phyloP scores from a whole-genome alignment of 2,329 filamentous ascomycete genomes.

The Reticulascus tulasneorum region DNA sequence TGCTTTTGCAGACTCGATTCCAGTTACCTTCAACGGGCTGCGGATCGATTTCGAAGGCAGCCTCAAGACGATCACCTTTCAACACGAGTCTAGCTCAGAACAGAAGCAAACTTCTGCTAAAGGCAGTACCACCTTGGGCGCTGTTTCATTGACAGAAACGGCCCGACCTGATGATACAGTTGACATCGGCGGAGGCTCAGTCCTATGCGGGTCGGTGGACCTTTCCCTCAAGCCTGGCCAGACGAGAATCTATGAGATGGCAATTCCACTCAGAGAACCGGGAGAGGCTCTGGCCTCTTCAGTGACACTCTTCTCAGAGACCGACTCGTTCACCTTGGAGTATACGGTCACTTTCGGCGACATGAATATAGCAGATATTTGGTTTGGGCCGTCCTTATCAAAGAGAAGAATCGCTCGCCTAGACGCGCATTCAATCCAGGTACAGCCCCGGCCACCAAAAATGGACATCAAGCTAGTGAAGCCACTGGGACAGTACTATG shows the following conservation, averaged over 20 bases:
- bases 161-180: background rate
- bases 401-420: slow-evolving; percentile 44
- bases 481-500: slow-evolving; percentile 72
- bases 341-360: slow-evolving; percentile 56
- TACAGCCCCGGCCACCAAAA: slow-evolving; percentile 88
- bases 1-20: slow-evolving; percentile 47
- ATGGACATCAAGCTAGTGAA: slow-evolving; percentile 68
- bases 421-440: slow-evolving; percentile 56
- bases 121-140: slow-evolving; percentile 19
- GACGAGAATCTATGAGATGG: slow-evolving; percentile 67
- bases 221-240: slow-evolving; percentile 64
- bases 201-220: slow-evolving; percentile 34
- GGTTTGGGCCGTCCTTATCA: slow-evolving; percentile 42
- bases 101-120: slow-evolving; percentile 7
- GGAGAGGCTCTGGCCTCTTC: slow-evolving; percentile 68
- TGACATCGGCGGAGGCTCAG: slow-evolving; percentile 24
- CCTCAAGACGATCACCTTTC: slow-evolving; percentile 51
- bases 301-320: slow-evolving; percentile 59
- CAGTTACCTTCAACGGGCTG: slow-evolving; percentile 48
- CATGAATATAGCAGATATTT: slow-evolving; percentile 38
- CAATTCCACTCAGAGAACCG: slow-evolving; percentile 72
- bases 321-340: slow-evolving; percentile 62
- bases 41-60: slow-evolving; percentile 54
- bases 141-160: slow-evolving; percentile 22
- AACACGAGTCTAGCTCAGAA: slow-evolving; percentile 29